Percentiles rank a stretch among this genome's conserved stretches.
These are phyloP conservation scores for Verticillium klebahnii DNA, from an alignment of 2,329 filamentous ascomycete species.

Conservation along the genomic window DNA sequence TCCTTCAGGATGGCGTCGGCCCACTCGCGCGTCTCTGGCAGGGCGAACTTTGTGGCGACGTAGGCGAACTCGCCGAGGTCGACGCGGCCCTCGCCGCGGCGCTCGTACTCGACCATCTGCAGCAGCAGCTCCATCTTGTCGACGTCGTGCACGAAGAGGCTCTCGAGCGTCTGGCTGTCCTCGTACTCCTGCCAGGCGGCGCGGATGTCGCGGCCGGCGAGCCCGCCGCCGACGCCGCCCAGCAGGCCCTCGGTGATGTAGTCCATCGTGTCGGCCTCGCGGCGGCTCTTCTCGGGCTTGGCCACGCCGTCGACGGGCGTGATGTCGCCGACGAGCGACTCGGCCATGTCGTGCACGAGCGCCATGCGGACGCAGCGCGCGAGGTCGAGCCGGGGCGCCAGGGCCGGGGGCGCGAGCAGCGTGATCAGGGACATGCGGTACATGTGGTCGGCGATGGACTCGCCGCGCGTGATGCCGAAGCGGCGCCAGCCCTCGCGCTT, in stretches of 20 bases:
- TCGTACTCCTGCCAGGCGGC: slow-evolving; percentile 95
- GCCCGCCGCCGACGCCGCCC: slow-evolving; percentile 68
- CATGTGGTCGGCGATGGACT: slow-evolving; percentile 98
- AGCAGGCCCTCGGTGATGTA: slow-evolving; percentile 74
- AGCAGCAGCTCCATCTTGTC: slow-evolving; percentile 94
- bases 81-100: slow-evolving; percentile 55
- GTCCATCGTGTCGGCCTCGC: slow-evolving; percentile 88
- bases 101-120: slow-evolving; percentile 97
- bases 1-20: slow-evolving; percentile 71
- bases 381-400: slow-evolving; percentile 70
- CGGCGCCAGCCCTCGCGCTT: slow-evolving; percentile 95
- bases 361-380: slow-evolving; percentile 90
- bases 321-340: slow-evolving; percentile 91
- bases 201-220: slow-evolving; percentile 65
- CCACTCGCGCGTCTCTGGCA: slow-evolving; percentile 80
- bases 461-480: slow-evolving; percentile 74
- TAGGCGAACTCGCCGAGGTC: slow-evolving; percentile 85
- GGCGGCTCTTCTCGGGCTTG: slow-evolving; percentile 83
- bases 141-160: slow-evolving; percentile 88
- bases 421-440: slow-evolving; percentile 98
- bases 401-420: slow-evolving; percentile 77
- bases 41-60: slow-evolving; percentile 66
- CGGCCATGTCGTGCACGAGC: slow-evolving; percentile 95
- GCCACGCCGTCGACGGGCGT: slow-evolving; percentile 83
- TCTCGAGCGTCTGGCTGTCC: slow-evolving; percentile 76